These are phyloP conservation scores for Pythium rishiriense DNA, from an alignment of 352 stramenopile genomes.

Conservation along the genomic window DNA sequence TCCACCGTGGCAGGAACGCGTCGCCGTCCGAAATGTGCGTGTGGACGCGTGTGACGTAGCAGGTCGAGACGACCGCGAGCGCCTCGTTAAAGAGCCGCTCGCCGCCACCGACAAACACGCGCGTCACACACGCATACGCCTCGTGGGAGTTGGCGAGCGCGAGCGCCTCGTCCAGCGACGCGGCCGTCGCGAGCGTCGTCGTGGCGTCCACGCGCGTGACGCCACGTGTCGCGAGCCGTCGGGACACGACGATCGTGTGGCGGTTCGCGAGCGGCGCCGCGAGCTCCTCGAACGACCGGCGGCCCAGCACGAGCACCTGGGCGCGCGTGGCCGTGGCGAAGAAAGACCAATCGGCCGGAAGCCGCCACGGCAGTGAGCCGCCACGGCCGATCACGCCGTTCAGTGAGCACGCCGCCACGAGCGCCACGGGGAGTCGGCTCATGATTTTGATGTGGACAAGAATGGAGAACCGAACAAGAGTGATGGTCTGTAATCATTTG, in stretches of 20 bases:
- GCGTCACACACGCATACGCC: slow-evolving; percentile 38
- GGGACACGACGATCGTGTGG: slow-evolving; percentile 59
- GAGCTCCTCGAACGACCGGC: slow-evolving; percentile 45
- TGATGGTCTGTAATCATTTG: too few relatives aligned
- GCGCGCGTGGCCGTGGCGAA: slow-evolving; percentile 52
- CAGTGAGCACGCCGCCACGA: slow-evolving; percentile 70
- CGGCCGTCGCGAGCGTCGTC: slow-evolving; percentile 32
- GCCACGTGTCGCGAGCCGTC: slow-evolving; percentile 38
- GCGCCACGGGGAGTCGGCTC: slow-evolving; percentile 34
- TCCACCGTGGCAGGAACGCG: slow-evolving; percentile 62
- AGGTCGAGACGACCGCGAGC: slow-evolving; percentile 49
- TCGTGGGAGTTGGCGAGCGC: slow-evolving; percentile 32
- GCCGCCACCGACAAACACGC: slow-evolving; percentile 66
- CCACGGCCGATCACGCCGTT: slow-evolving; percentile 64
- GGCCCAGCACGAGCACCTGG: slow-evolving; percentile 68
- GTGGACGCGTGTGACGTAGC: slow-evolving; percentile 68
- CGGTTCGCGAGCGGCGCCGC: slow-evolving; percentile 42
- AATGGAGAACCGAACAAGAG: too few relatives aligned
- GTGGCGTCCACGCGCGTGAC: not conserved
- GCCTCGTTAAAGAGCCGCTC: slow-evolving; percentile 63
- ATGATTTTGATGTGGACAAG: not conserved
- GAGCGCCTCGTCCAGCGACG: slow-evolving; percentile 48
- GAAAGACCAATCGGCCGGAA: slow-evolving; percentile 72
- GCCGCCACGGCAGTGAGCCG: slow-evolving; percentile 55
- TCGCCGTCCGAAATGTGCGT: slow-evolving; percentile 42